A percentile compares a stretch with the other conserved stretches of the same genome.
These are phyloP conservation scores for Pyrus betulifolia DNA, from an alignment of 306 rosid species.

Conservation along the genomic window DNA sequence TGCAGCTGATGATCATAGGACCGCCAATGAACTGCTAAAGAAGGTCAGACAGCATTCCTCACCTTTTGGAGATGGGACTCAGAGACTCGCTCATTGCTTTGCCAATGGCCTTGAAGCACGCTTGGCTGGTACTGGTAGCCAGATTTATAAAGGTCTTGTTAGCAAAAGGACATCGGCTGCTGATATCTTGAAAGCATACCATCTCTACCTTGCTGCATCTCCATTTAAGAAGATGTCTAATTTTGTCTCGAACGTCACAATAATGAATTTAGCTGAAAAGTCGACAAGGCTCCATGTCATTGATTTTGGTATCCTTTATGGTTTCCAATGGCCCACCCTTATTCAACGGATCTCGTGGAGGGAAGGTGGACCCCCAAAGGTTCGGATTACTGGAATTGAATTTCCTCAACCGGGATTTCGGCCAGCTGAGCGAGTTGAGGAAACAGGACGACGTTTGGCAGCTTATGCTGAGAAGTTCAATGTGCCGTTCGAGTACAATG, in stretches of 20 bases:
- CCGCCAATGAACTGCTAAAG: conserved; percentile 62
- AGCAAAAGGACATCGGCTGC: conserved; percentile 65
- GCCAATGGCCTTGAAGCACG: conserved; percentile 97
- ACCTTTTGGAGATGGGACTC: conserved; percentile 80
- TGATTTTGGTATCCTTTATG: conserved; percentile 90
- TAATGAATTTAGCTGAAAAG: conserved; percentile 25
- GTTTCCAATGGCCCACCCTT: conserved; percentile 95
- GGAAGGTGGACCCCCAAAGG: conserved; percentile 67
- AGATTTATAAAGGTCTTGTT: conserved; percentile 77
- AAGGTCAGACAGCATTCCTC: conserved; percentile 66
- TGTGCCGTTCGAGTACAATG: conserved; percentile 73
- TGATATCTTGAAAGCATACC: conserved; percentile 69
- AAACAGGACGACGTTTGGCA: conserved; percentile 79
- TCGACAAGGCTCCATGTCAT: conserved; percentile 63
- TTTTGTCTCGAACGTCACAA: conserved; percentile 58
- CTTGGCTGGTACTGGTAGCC: conserved; percentile 94
- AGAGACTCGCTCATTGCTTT: conserved; percentile 76
- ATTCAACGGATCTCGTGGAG: conserved; percentile 53
- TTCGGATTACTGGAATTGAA: conserved; percentile 89
- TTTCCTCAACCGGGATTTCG: conserved; percentile 94
- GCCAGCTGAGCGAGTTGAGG: conserved; percentile 85
- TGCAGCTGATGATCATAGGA: conserved; percentile 81
- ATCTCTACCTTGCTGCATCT: conserved; percentile 80
- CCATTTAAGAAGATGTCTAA: conserved; percentile 69
- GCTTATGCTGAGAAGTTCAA: conserved; percentile 67